Evolutionary conservation across 257 asterid species (phyloP), one percentile per base, ranked within the genome.

Genomic region (Nicotiana paniculata): DNA sequence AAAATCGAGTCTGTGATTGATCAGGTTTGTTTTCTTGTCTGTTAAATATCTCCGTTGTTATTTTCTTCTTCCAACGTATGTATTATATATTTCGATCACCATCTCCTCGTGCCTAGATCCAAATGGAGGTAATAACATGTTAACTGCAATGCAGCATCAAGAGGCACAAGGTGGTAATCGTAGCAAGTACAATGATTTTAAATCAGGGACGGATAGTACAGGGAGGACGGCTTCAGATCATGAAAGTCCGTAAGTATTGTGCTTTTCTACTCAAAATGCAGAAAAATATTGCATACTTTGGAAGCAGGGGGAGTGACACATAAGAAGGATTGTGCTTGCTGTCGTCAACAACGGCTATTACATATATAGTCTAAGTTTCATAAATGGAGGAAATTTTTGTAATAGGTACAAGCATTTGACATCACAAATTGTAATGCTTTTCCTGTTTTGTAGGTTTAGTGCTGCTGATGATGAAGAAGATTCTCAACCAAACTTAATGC

Each of bases 221-320:
- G 95, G 93, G 59, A 88, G 91, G 86, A 93, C 88, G 77, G 86
- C 89, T 85, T 92, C 97, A 57, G 97, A 95, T 83, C 95, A 64
- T 81, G 98, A 93, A 86, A 96, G 98, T 84, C 98, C 93, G 98
- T 95, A 91, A 95, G 97, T 92, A 75, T 58, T 81, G 30, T 54
- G 39, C 28, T 8, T 67, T 17, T 18, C 35, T 32, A 32, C 35
- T 32, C 4, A 32, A 32, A 32, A 32, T 32, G 33, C 33, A 32
- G 35, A 32, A 32, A 32, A 32, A 32, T 32, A 32, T 3, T 32
- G 4, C 35, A 32, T 32, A 32, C 35, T 32, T 32, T 3, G 35
- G 35, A 32, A 32, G 35, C 35, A 32, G 4, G 35, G 35, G 35
- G 35, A 3, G 4, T 32, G 35, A 32, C 35, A 32, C 35, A 32